Percentiles rank a stretch among this genome's conserved stretches.
These are phyloP conservation scores for Lipomyces japonicus DNA, from an alignment of 805 yeast genomes.

Conservation along the genomic window DNA sequence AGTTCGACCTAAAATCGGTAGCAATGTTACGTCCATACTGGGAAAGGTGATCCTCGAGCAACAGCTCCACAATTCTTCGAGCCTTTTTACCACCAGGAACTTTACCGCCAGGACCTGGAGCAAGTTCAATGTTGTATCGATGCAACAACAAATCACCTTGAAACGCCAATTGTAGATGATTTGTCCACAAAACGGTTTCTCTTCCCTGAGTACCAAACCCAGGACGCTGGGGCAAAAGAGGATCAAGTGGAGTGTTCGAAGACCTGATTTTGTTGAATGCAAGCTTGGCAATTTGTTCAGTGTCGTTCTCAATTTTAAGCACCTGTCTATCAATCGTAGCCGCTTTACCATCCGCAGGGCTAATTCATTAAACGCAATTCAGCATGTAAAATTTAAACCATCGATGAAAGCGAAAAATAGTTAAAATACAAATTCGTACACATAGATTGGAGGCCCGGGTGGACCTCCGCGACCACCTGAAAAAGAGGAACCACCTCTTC, in stretches of 20 bases:
- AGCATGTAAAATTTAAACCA: background rate
- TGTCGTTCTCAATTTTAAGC: background rate
- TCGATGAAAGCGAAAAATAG: background rate
- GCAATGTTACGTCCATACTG: background rate
- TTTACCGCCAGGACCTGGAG: background rate
- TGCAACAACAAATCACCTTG: background rate
- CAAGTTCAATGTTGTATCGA: background rate
- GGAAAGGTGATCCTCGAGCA: background rate
- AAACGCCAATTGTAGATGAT: background rate
- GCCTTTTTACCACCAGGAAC: background rate
- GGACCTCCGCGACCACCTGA: background rate
- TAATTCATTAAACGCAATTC: background rate
- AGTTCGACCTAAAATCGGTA: background rate
- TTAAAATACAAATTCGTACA: too few species aligned
- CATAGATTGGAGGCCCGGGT: background rate
- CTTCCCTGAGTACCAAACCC: background rate
- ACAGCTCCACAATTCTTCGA: background rate
- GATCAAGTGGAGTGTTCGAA: background rate
- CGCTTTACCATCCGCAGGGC: background rate
- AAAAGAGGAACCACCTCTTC: background rate
- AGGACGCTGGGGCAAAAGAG: background rate
- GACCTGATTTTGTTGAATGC: background rate
- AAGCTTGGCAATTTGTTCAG: background rate
- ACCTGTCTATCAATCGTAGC: background rate
- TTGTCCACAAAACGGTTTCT: background rate